Base-by-base conservation (phyloP, 441 rosid species). In the Gossypium gossypioides region DNA sequence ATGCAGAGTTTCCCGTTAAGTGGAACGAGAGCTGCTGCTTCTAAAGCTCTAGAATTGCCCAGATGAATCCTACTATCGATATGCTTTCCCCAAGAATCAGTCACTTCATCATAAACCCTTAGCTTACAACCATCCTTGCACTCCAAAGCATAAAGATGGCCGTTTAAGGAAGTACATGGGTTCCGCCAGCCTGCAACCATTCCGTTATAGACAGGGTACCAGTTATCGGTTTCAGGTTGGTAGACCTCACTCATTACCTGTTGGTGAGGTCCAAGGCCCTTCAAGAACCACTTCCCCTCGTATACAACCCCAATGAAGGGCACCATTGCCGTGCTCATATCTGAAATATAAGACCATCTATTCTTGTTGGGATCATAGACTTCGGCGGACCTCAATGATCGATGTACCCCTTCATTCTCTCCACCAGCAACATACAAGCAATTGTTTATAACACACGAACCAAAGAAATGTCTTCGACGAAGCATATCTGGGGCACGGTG, bases 341-440 rank as follows among this genome's bases (percentile, higher is more conserved):
- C 89, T 51, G 89, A 75, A 64, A 85, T 77, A 44, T 83, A 80
- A 7, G 80, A 74, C 87, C 89, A 85, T 27, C 89, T 81, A 70
- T 84, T 85, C 77, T 76, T 85, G 84, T 82, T 85, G 34, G 87
- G 89, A 77, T 85, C 87, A 68, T 83, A 85, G 22, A 85, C 83
- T 73, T 85, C 89, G 0, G 85, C 87, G 10, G 87, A 83, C 44
- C 82, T 83, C 65, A 85, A 72, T 3, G 86, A 76, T 55, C 84
- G 81, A 70, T 83, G 86, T 68, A 70, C 81, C 10, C 87, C 87
- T 52, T 81, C 85, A 0, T 80, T 81, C 81, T 85, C 89, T 46
- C 89, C 89, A 0, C 89, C 89, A n/a, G 85, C 87, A 42, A 85
- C 85, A 65, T 81, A 85, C 68, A 85, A 77, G 77, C 89, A 82